These are phyloP conservation scores for Penicillium palitans DNA, from an alignment of 2,329 filamentous ascomycete genomes.

Conservation along the genomic window DNA sequence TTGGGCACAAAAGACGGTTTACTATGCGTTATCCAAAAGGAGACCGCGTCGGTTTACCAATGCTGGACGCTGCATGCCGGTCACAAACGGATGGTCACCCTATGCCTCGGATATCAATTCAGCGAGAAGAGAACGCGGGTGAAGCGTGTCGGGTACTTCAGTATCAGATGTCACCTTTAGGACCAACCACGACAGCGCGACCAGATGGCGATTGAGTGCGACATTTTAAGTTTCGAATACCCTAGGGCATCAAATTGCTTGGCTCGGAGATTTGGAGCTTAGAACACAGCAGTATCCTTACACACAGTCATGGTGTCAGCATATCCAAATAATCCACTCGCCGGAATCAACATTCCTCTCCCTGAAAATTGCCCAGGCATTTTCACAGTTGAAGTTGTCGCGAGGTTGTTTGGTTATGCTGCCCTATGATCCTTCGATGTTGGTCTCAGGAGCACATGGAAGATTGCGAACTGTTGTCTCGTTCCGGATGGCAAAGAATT, in stretches of 20 bases:
- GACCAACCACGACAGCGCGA: slow-evolving; percentile 33
- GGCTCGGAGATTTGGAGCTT: slow-evolving; percentile 24
- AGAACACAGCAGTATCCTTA: slow-evolving; percentile 44
- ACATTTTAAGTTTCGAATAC: slow-evolving; percentile 17
- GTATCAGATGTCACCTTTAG: slow-evolving; percentile 52
- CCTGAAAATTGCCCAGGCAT: slow-evolving; percentile 28
- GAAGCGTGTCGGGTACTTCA: slow-evolving; percentile 54
- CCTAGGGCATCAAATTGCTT: slow-evolving; percentile 22
- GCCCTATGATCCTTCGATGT: slow-evolving; percentile 37
- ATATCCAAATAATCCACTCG: slow-evolving; percentile 52
- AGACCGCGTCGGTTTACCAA: slow-evolving; percentile 56
- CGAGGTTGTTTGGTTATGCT: slow-evolving; percentile 54
- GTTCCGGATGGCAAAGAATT: slow-evolving; percentile 36
- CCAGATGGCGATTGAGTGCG: slow-evolving; percentile 14
- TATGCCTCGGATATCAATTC: slow-evolving; percentile 41
- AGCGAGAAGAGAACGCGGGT: slow-evolving; percentile 51
- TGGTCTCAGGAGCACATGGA: slow-evolving; percentile 30
- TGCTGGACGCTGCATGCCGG: slow-evolving; percentile 60
- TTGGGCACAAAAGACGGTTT: slow-evolving; percentile 44
- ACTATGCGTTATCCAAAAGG: slow-evolving; percentile 47
- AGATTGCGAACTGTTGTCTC: slow-evolving; percentile 39
- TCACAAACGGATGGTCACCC: slow-evolving; percentile 59
- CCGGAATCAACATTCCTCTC: slow-evolving; percentile 51
- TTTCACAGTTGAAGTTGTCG: slow-evolving; percentile 44
- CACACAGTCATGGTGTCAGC: slow-evolving; percentile 46